phyloP scores from a whole-genome alignment of 805 yeast species.

The Pichia nanzhaoensis region DNA sequence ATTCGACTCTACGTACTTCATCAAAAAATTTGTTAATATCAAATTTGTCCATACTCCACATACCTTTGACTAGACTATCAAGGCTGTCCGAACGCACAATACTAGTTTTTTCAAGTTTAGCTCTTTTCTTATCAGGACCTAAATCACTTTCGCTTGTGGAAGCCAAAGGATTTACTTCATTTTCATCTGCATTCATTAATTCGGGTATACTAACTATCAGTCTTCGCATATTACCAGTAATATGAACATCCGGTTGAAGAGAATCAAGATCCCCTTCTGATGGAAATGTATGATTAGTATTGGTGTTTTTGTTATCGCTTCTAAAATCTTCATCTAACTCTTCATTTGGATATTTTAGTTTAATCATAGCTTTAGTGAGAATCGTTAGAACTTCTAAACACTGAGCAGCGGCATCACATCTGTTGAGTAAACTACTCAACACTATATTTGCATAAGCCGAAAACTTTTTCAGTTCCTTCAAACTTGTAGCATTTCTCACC shows the following conservation, averaged over 20 bases:
- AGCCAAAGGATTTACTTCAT: not conserved
- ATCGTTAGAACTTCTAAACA: constrained; percentile 70
- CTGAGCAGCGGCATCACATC: constrained; percentile 71
- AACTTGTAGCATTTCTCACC: constrained; percentile 38
- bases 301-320: not conserved
- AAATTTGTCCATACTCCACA: constrained; percentile 32
- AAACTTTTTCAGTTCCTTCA: constrained; percentile 45
- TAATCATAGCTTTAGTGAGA: constrained; percentile 62
- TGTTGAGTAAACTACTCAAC: constrained; percentile 52
- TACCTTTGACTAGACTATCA: not conserved
- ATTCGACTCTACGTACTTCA: constrained; percentile 34
- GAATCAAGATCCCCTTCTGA: constrained; percentile 24
- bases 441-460: constrained; percentile 48
- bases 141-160: not conserved
- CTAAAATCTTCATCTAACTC: not conserved
- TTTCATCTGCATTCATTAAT: constrained; percentile 15
- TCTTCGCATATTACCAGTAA: constrained; percentile 34
- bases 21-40: constrained; percentile 43
- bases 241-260: constrained; percentile 31
- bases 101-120: not conserved
- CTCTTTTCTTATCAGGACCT: constrained; percentile 2
- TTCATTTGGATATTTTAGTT: constrained; percentile 38
- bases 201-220: constrained; percentile 33
- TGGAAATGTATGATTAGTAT: constrained; percentile 21
- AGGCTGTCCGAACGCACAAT: not conserved